Conservation (phyloP, 139 green algal genomes). For the Micractinium sp. region DNA sequence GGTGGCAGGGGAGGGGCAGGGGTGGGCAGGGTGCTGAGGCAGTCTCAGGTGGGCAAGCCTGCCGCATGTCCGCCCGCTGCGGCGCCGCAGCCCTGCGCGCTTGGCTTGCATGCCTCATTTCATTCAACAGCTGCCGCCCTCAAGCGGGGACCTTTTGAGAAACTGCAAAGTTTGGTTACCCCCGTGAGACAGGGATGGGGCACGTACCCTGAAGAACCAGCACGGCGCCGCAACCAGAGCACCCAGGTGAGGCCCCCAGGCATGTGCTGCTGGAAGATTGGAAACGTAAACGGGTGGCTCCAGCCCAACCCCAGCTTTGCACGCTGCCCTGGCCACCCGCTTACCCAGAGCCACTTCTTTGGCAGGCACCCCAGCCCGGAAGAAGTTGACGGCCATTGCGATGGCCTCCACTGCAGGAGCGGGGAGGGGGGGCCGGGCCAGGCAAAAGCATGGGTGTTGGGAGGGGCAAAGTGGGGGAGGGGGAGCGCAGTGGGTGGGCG, state of each 20-base stretch:
- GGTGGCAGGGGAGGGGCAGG: neutral
- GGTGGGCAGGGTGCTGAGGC: neutral
- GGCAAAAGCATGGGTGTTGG: neutral
- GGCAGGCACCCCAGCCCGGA: conserved; percentile 30
- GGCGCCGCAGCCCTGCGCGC: neutral
- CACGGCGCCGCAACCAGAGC: no score
- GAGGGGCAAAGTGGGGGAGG: no score
- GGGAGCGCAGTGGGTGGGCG: no score
- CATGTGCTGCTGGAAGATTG: no score
- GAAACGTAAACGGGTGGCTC: no score
- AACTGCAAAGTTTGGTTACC: no score
- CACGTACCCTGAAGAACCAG: no score
- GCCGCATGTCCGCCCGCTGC: no score
- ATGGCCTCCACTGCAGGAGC: neutral
- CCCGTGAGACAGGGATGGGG: no score
- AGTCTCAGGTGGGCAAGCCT: neutral
- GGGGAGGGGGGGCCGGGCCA: neutral
- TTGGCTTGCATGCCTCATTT: neutral
- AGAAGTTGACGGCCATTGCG: conserved; percentile 43
- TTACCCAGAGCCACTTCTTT: conserved; percentile 34
- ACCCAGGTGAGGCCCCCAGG: no score
- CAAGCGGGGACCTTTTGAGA: no score
- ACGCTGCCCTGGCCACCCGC: neutral
- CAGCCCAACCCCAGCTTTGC: neutral
- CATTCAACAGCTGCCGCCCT: no score